Evolutionary conservation across 2,329 filamentous ascomycete species (phyloP), one percentile per base, ranked within the genome.

Genomic region (Aspergillus tubingensis): DNA sequence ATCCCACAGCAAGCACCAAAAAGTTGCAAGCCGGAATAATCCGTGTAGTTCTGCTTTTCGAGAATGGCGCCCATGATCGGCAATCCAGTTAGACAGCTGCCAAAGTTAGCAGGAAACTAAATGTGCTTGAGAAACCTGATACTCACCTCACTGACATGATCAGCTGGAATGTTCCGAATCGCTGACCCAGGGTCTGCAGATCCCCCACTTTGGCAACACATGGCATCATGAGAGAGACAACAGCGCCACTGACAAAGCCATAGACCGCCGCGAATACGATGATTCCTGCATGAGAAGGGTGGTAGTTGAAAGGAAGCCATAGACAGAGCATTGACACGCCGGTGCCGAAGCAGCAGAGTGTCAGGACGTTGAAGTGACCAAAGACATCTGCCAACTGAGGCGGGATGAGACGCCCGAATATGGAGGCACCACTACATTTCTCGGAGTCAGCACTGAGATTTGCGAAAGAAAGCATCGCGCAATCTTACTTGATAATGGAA

Each of bases 161-260:
- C 25, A 65, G 47, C 51, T 72, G 67, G 25, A 67, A 72, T 1
- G 74, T 69, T 3, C 75, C 74, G 49, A 77, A 74, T 21, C 72
- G 66, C 54, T 73, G 71, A 0, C 74, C 76, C 6, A 77, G 57
- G 1, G 75, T 70, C 10, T 74, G 67, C 3, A 76, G 65, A 23
- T 60, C 66, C 0, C 72, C 72, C 1, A 65, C 60, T 21, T 73
- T 73, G 10, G 63, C 71, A 2, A 64, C 68, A 49, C 72, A 74
- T 2, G 71, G 72, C 70, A 74, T 73, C 8, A 73, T 15, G 7
- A 74, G 38, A 30, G 58, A 66, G 6, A 74, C 68, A n/a, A 71
- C 57, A 2, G 66, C 67, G 4, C 72, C 72, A 27, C 70, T 73
- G n/a, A 67, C 61, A 47, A 70, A 73, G 4, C 71, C 72, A 52